phyloP scores from a whole-genome alignment of 1,284 basidiomycete genomes.

The Paramarasmius palmivorus region DNA sequence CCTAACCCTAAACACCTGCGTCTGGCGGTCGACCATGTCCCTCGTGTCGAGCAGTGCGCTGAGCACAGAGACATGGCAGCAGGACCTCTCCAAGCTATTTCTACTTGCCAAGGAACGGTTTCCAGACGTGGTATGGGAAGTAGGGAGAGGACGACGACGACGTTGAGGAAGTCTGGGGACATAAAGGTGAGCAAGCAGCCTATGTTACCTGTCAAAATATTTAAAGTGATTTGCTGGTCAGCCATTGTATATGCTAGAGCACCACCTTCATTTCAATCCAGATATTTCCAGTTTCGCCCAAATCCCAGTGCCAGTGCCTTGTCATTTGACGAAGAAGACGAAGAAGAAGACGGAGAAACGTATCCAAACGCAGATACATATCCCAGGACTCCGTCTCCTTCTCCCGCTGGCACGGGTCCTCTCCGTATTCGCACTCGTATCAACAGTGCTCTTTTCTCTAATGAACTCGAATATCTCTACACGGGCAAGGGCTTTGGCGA shows the following conservation, averaged over 20 bases:
- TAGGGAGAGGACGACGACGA: slow-evolving; percentile 53
- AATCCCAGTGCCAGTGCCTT: slow-evolving; percentile 47
- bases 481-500: slow-evolving; percentile 86
- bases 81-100: slow-evolving; percentile 76
- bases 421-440: slow-evolving; percentile 66
- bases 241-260: slow-evolving; percentile 94
- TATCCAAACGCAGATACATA: no score
- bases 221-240: slow-evolving; percentile 27
- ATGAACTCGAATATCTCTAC: slow-evolving; percentile 89
- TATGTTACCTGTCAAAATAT: not conserved
- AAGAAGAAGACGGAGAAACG: no score
- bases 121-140: slow-evolving; percentile 92
- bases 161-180: slow-evolving; percentile 78
- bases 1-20: not conserved
- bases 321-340: slow-evolving; percentile 40
- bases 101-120: slow-evolving; percentile 81
- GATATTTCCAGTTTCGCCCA: slow-evolving; percentile 78
- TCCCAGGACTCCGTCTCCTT: slow-evolving; percentile 31
- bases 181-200: slow-evolving; percentile 68
- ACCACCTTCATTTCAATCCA: slow-evolving; percentile 80
- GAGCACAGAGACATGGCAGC: slow-evolving; percentile 61
- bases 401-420: slow-evolving; percentile 39
- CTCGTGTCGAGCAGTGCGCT: not conserved
- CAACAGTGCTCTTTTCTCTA: slow-evolving; percentile 76
- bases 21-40: not conserved